These are phyloP conservation scores for Trichoderma afroharzianum DNA, from an alignment of 2,329 filamentous ascomycete genomes.

Conservation along the genomic window DNA sequence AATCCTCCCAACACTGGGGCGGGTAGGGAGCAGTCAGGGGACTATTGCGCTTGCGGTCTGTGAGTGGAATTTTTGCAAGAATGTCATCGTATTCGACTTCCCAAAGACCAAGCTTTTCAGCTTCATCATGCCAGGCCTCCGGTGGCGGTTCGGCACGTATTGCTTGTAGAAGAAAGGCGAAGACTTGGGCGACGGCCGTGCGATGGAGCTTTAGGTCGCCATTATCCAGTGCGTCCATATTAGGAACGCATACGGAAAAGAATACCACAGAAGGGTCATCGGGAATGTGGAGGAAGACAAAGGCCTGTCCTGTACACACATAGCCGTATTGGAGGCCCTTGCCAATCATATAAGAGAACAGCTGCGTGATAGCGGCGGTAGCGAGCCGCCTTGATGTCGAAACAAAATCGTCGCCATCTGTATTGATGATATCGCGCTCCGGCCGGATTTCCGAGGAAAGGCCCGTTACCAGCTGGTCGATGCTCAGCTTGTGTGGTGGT, in stretches of 20 bases:
- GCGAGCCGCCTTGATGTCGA: neutral
- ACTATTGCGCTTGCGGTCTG: neutral
- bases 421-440: neutral
- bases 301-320: neutral
- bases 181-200: neutral
- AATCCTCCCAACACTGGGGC: neutral
- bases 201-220: neutral
- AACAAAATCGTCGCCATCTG: neutral
- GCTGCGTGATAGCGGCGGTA: neutral
- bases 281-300: neutral
- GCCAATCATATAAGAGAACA: neutral
- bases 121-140: neutral
- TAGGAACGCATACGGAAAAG: neutral
- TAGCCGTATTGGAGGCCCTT: neutral
- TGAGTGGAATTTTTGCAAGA: neutral
- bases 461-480: neutral
- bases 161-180: neutral
- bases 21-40: neutral
- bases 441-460: neutral
- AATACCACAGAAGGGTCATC: neutral
- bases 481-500: neutral
- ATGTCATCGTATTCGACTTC: neutral
- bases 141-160: neutral
- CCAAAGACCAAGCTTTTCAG: neutral
- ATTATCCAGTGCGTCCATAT: neutral